Evolutionary conservation across 305 asterid genomes (phyloP).

Genomic region (Fraxinus angustifolia): DNA sequence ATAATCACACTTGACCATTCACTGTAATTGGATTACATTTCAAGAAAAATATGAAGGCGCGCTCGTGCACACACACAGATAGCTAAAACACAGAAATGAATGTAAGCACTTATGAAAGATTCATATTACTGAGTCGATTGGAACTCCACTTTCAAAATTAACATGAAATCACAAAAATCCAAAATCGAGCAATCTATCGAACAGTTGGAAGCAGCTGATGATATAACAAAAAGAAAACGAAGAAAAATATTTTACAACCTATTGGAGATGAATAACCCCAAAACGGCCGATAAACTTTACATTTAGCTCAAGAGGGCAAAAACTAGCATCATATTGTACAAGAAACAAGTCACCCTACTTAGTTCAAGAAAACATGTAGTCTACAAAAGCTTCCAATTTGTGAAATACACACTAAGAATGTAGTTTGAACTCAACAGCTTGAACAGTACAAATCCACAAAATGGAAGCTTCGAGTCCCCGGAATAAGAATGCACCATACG

Average conservation of each 20-base stretch:
- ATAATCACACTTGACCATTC: not conserved
- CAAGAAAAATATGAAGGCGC: not conserved
- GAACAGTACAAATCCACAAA: slow-evolving; percentile 11
- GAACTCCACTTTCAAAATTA: not conserved
- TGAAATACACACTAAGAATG: not conserved
- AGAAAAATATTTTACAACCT: slow-evolving; percentile 19
- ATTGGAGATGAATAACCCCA: not conserved
- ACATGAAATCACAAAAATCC: not conserved
- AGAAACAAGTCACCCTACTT: not conserved
- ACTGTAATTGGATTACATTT: too few relatives aligned
- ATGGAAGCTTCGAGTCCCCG: not conserved
- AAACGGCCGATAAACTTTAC: slow-evolving; percentile 20
- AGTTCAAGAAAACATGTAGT: slow-evolving; percentile 6
- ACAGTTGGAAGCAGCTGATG: not conserved
- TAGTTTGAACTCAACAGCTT: slow-evolving; percentile 10
- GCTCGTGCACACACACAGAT: not conserved
- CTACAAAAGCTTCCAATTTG: slow-evolving; percentile 13
- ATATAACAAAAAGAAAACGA: not conserved
- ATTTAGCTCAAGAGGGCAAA: slow-evolving; percentile 12
- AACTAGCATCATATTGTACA: slow-evolving; percentile 23
- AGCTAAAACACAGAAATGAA: not conserved
- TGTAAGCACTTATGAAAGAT: not conserved
- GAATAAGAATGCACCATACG: not conserved
- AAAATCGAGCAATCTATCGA: too few relatives aligned
- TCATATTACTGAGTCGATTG: not conserved